Evolutionary conservation across 371 early-diverging fungal species (phyloP).

Genomic region (Funneliformis caledonium): DNA sequence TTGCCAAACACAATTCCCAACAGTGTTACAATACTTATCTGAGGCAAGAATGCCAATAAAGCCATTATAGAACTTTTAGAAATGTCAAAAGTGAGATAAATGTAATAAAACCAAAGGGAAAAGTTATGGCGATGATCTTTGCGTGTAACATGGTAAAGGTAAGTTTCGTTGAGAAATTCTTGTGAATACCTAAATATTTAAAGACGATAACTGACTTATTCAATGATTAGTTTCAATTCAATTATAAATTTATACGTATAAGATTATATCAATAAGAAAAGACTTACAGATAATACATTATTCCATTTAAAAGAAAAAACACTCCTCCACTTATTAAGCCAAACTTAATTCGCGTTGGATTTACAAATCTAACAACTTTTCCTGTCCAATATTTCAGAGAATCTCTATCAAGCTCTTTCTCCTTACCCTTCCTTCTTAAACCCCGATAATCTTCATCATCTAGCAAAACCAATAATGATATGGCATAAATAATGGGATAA

Average conservation of each 20-base stretch:
- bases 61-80: conserved; percentile 54
- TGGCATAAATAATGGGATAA: conserved; percentile 92
- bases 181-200: conserved; percentile 69
- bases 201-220: neutral
- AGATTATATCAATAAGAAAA: neutral
- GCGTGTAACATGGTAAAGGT: conserved; percentile 92
- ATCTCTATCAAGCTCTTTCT: conserved; percentile 20
- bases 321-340: conserved; percentile 68
- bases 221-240: neutral
- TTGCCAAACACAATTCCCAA: conserved; percentile 74
- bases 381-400: conserved; percentile 23
- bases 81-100: conserved; percentile 76
- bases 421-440: conserved; percentile 31
- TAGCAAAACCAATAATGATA: conserved; percentile 71
- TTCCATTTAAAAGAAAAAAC: conserved; percentile 70
- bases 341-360: conserved; percentile 70
- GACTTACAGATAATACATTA: conserved; percentile 75
- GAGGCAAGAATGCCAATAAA: conserved; percentile 78
- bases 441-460: conserved; percentile 52
- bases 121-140: conserved; percentile 99
- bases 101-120: conserved; percentile 92
- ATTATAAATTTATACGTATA: neutral
- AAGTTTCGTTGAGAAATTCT: conserved; percentile 90
- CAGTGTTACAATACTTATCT: conserved; percentile 61
- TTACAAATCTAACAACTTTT: conserved; percentile 46